Conservation (phyloP, 2,329 filamentous ascomycete genomes). For the Neurospora crassa region DNA sequence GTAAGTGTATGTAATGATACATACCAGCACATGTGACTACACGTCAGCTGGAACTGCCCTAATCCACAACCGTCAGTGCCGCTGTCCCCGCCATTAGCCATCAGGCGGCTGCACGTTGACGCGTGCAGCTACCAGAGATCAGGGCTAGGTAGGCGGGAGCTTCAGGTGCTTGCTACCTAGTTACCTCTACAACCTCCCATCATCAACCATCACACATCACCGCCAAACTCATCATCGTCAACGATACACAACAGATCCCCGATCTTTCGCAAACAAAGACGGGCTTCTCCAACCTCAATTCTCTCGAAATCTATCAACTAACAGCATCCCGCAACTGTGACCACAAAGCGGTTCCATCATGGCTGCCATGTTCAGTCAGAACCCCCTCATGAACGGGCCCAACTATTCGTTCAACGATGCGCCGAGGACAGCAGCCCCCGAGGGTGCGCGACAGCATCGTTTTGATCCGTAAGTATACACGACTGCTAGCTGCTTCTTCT, state of each 20-base stretch:
- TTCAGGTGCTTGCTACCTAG: neutral
- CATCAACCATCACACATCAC: constrained; percentile 5
- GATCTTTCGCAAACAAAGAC: neutral
- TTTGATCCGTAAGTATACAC: constrained; percentile 73
- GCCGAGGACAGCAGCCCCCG: constrained; percentile 42
- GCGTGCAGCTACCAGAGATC: neutral
- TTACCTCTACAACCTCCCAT: constrained; percentile 1
- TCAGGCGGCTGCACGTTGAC: neutral
- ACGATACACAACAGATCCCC: neutral
- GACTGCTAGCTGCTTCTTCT: neutral
- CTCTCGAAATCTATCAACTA: neutral
- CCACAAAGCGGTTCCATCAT: constrained; percentile 30
- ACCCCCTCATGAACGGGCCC: constrained; percentile 57
- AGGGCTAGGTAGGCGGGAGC: neutral
- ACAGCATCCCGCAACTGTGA: constrained; percentile 1
- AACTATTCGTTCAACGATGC: constrained; percentile 59
- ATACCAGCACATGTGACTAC: neutral
- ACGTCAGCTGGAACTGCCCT: neutral
- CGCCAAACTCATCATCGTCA: neutral
- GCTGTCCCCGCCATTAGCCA: neutral
- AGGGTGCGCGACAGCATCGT: constrained; percentile 58
- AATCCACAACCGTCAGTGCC: neutral
- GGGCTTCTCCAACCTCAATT: neutral
- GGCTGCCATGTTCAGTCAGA: constrained; percentile 61
- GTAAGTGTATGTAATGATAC: neutral